These are phyloP conservation scores for Coniochaeta sp. DNA, from an alignment of 2,329 filamentous ascomycete species.

Conservation along the genomic window DNA sequence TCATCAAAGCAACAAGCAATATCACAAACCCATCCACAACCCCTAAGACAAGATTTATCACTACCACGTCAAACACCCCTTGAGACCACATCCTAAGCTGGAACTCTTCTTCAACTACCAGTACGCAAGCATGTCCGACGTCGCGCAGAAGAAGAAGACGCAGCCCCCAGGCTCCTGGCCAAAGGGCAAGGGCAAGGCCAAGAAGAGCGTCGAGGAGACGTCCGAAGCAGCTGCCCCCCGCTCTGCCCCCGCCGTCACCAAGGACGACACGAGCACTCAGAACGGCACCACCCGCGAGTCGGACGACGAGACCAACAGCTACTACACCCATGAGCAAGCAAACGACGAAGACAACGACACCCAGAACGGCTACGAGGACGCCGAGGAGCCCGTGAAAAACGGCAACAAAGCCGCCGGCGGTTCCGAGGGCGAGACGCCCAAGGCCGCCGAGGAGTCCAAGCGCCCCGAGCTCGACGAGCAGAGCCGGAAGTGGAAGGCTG, in stretches of 20 bases:
- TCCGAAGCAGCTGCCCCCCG: conserved; percentile 11
- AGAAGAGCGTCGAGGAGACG: conserved; percentile 12
- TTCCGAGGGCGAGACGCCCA: not conserved
- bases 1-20: not conserved
- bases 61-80: not conserved
- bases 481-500: not conserved
- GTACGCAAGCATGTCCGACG: conserved; percentile 13
- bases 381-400: not conserved
- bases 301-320: conserved; percentile 12
- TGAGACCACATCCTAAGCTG: conserved; percentile 3
- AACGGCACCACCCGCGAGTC: not conserved
- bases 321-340: not conserved
- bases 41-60: not conserved
- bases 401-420: no score
- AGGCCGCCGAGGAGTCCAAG: not conserved
- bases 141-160: conserved; percentile 12
- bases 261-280: conserved; percentile 8
- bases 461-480: not conserved
- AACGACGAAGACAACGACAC: conserved; percentile 17
- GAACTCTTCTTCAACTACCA: conserved; percentile 9
- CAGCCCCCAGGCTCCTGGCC: conserved; percentile 9
- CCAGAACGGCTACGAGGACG: conserved; percentile 7
- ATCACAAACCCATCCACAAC: not conserved
- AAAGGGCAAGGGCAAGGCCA: conserved; percentile 12
- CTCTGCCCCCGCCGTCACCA: conserved; percentile 12